Conservation (phyloP, 139 green algal genomes). For the Tetratostichococcus sp. region DNA sequence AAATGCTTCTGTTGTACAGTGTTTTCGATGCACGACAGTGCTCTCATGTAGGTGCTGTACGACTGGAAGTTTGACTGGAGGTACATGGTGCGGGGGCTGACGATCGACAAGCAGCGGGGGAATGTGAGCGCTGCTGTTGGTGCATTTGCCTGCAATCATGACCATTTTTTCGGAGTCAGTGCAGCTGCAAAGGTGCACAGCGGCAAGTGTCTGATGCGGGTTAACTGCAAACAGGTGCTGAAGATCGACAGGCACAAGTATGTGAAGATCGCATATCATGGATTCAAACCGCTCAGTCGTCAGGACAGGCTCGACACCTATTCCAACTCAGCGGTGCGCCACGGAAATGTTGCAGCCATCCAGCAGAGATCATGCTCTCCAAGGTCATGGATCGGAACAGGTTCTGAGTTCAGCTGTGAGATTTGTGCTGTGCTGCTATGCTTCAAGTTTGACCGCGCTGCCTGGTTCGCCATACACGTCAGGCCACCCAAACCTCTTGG, state of each 20-base stretch:
- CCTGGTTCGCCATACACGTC: no score
- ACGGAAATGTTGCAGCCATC: not conserved
- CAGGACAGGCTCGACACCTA: conserved; percentile 66
- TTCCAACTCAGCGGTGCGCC: conserved; percentile 12
- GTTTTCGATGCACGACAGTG: no score
- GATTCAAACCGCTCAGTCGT: conserved; percentile 69
- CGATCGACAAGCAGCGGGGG: conserved; percentile 86
- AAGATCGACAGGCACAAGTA: conserved; percentile 96
- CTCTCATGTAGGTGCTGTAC: conserved; percentile 29
- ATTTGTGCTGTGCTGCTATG: no score
- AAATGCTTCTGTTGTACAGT: conserved; percentile 1
- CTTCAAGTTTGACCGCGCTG: no score
- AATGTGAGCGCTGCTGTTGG: conserved; percentile 48
- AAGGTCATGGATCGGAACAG: no score
- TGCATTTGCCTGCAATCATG: conserved; percentile 5
- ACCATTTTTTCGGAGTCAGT: no score
- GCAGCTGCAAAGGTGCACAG: no score
- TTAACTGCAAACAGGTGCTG: conserved; percentile 37
- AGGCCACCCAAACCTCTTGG: no score
- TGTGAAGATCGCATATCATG: conserved; percentile 96
- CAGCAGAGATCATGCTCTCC: no score
- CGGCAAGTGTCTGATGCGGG: no score
- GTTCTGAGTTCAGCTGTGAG: no score
- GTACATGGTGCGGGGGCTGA: conserved; percentile 86
- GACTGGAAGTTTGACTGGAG: conserved; percentile 80